Conservation (phyloP, 2,329 filamentous ascomycete species). For the Peltaster fructicola region DNA sequence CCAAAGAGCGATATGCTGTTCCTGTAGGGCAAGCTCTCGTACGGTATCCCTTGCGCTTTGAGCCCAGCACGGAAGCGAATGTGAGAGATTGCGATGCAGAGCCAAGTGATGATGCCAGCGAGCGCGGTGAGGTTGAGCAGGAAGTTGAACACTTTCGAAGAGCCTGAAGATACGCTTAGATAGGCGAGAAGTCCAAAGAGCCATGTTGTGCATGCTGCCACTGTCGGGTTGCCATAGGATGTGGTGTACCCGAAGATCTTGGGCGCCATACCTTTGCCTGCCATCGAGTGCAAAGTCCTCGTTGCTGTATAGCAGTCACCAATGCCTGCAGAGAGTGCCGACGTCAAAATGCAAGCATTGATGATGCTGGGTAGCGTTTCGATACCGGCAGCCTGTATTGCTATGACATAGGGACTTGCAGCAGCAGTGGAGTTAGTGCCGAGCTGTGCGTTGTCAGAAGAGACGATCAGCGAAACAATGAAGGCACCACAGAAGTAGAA, state of each 20-base stretch:
- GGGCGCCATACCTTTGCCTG: constrained; percentile 49
- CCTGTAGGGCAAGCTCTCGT: too few species aligned
- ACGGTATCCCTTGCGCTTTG: too few species aligned
- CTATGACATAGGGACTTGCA: constrained; percentile 38
- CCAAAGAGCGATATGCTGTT: too few species aligned
- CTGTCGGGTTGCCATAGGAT: constrained; percentile 9
- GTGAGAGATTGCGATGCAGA: too few species aligned
- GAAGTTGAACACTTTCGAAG: too few species aligned
- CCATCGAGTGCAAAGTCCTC: constrained; percentile 35
- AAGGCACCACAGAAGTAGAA: constrained; percentile 25
- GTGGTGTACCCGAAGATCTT: constrained; percentile 26
- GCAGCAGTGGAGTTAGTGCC: constrained; percentile 17
- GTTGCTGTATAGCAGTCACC: constrained; percentile 35
- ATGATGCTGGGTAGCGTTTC: constrained; percentile 43
- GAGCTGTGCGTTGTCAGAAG: constrained; percentile 21
- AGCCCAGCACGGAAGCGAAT: too few species aligned
- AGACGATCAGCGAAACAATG: constrained; percentile 22
- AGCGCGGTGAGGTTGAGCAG: too few species aligned
- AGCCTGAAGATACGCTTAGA: constrained; percentile 14
- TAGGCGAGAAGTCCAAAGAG: constrained; percentile 22
- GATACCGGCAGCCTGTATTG: constrained; percentile 42
- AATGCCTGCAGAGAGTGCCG: constrained; percentile 41
- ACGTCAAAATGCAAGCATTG: constrained; percentile 50
- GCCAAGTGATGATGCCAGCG: too few species aligned
- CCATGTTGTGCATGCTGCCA: constrained; percentile 30